Evolutionary conservation across 805 yeast species (phyloP).

Genomic region (Lipomyces kockii): DNA sequence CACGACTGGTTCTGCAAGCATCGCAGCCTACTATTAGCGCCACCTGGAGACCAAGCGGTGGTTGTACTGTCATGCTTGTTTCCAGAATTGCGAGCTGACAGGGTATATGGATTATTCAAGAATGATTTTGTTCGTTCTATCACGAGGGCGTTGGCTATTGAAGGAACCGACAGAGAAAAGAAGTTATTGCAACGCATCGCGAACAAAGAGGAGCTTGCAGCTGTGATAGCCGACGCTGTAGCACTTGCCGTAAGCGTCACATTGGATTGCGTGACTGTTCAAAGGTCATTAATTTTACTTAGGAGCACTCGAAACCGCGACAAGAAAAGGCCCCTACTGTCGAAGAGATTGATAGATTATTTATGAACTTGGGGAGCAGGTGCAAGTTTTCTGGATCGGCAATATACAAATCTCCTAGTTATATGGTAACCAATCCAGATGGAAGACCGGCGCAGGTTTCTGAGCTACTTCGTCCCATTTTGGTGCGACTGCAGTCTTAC

Average conservation of each 20-base stretch:
- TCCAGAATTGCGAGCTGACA: conserved; percentile 23
- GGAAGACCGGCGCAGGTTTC: background rate
- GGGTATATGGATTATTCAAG: conserved; percentile 8
- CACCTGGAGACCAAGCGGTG: background rate
- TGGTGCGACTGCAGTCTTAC: conserved; percentile 8
- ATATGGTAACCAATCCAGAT: background rate
- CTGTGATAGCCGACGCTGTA: conserved; percentile 6
- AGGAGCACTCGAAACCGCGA: background rate
- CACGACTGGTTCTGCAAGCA: conserved; percentile 7
- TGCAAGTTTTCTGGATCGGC: conserved; percentile 16
- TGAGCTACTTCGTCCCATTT: conserved; percentile 13
- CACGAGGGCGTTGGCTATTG: conserved; percentile 1
- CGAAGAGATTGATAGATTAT: conserved; percentile 12
- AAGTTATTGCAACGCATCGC: background rate
- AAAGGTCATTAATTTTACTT: background rate
- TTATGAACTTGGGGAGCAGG: conserved; percentile 8
- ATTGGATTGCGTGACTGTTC: background rate
- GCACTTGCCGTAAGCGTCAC: conserved; percentile 6
- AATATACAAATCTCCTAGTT: background rate
- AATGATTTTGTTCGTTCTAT: background rate
- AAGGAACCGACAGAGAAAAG: conserved; percentile 10
- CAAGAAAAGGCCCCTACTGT: conserved; percentile 4
- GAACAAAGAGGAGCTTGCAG: conserved; percentile 16
- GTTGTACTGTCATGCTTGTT: conserved; percentile 21
- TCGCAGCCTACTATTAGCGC: conserved; percentile 4